Base-by-base conservation (phyloP, 2,329 filamentous ascomycete species). In the Fusarium guadeloupense region DNA sequence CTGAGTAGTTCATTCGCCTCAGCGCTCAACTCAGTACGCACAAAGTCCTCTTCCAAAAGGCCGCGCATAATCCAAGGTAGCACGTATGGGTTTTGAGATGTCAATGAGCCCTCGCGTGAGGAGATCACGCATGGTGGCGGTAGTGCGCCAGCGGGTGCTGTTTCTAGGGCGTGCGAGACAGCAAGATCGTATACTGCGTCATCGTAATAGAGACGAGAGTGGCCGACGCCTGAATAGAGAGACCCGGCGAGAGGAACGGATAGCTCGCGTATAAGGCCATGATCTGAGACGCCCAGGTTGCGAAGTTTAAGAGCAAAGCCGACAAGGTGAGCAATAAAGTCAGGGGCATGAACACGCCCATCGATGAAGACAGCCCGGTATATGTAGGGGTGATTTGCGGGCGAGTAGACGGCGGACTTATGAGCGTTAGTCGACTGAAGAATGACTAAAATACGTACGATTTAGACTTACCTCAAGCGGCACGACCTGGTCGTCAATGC, bases 361-460 rank as follows among this genome's bases (percentile, higher is more conserved):
- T 99, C 94, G 48, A 99, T 91, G 72, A 98, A 98, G 14, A 96
- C 93, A n/a, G 93, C 92, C 23, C 95, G 89, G 74, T 93, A 96
- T 54, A 98, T 94, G 74, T 97, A 93, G 1, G 95, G 95, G 70
- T 99, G 95, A 17, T 87, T 88, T 5, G 93, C 87, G 1, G 90
- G 90, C 0, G 92, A 90, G 75, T 96, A 96, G 1, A 95, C 87
- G 14, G 94, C 93, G 3, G 93, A 97, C 86, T 80, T 40, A n/a
- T 17, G 81, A 9, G 19, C 37, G 65, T 76, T 55, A 74, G 67
- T 14, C 21, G 19, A 8, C 10, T 12, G 10, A 13, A 25, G 9
- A 12, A 13, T 9, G n/a, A 30, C 23, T 2, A 37, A 34, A 9
- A n/a, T n/a, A n/a, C n/a, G n/a, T 10, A 17, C 7, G n/a, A 13